phyloP scores from a whole-genome alignment of 306 rosid genomes.

The Carpinus viminea region DNA sequence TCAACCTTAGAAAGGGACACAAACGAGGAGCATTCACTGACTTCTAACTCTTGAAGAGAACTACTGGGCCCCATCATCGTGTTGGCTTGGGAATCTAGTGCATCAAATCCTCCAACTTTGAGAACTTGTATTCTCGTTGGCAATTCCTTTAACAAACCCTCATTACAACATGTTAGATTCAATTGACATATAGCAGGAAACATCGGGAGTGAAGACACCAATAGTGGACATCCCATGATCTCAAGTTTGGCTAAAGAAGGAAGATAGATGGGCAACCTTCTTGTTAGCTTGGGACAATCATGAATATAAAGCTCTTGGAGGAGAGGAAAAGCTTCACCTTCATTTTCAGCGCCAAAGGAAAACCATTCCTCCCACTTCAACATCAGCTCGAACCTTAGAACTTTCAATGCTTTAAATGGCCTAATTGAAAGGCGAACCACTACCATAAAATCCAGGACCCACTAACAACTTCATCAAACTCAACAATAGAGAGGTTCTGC shows the following conservation, averaged over 20 bases:
- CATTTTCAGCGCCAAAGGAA: neutral
- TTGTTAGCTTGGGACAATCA: no score
- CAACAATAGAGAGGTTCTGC: slow-evolving; percentile 21
- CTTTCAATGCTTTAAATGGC: slow-evolving; percentile 1
- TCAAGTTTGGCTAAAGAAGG: no score
- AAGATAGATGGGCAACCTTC: no score
- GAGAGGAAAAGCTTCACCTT: neutral
- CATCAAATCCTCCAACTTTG: no score
- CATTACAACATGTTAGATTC: no score
- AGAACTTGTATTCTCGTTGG: no score
- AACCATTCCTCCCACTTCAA: slow-evolving; percentile 14
- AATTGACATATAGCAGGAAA: no score
- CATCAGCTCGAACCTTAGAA: slow-evolving; percentile 4
- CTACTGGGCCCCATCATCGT: neutral
- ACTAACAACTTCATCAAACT: neutral
- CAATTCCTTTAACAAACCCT: no score
- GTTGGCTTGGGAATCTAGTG: neutral
- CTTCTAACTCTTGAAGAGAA: neutral
- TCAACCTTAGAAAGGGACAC: neutral
- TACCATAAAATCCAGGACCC: slow-evolving; percentile 8
- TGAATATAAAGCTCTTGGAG: neutral
- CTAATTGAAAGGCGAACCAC: neutral
- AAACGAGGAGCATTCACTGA: neutral
- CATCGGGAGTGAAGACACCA: no score
- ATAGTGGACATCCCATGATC: no score